phyloP scores from a whole-genome alignment of 345 rosid species.

The Lagerstroemia speciosa region DNA sequence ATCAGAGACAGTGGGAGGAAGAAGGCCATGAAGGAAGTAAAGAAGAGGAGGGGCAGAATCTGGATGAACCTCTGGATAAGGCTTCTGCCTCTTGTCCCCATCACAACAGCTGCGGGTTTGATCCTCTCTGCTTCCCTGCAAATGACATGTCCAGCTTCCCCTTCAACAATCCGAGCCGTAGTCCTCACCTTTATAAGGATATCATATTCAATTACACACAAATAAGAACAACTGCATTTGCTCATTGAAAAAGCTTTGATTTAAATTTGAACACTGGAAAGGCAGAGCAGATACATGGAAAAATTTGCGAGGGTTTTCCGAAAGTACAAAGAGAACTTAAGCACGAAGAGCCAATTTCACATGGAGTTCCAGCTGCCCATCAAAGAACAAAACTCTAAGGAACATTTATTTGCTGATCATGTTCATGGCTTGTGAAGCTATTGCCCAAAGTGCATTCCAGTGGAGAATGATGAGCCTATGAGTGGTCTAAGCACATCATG shows the following conservation, averaged over 20 bases:
- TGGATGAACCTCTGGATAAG: conserved; percentile 54
- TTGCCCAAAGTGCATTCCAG: neutral
- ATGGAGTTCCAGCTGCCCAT: neutral
- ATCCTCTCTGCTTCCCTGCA: conserved; percentile 76
- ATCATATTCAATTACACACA: neutral
- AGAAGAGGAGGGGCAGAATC: neutral
- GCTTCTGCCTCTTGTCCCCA: conserved; percentile 89
- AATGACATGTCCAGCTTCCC: conserved; percentile 66
- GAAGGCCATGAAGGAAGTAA: neutral
- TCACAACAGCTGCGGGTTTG: conserved; percentile 80
- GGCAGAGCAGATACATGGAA: neutral
- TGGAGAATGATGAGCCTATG: neutral
- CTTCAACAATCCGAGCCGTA: conserved; percentile 67
- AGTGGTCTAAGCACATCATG: neutral
- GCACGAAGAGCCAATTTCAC: neutral
- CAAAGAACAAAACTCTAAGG: neutral
- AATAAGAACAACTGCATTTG: neutral
- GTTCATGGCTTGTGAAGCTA: neutral
- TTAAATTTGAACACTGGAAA: neutral
- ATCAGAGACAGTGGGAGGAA: neutral
- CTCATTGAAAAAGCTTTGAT: neutral
- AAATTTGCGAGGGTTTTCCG: neutral
- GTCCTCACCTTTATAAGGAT: conserved; percentile 37
- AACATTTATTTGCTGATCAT: neutral
- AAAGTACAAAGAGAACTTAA: neutral